These are phyloP conservation scores for Diaporthe helianthi DNA, from an alignment of 2,329 filamentous ascomycete species.

Conservation along the genomic window DNA sequence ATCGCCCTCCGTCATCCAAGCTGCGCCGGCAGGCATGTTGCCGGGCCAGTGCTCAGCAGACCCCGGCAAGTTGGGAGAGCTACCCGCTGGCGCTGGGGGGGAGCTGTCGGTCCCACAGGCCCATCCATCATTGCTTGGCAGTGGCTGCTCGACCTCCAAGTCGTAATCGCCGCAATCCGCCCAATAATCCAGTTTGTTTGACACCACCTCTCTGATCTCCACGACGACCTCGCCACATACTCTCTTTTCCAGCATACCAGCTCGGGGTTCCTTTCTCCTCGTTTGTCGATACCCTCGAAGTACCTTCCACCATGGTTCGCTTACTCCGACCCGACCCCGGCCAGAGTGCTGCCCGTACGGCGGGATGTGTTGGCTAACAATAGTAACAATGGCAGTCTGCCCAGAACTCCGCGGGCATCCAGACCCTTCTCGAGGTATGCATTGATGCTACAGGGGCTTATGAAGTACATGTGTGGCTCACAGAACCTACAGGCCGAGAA, in stretches of 20 bases:
- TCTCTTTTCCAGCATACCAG: neutral
- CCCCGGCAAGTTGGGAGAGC: conserved; percentile 19
- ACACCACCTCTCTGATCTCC: neutral
- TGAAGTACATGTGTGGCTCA: conserved; percentile 24
- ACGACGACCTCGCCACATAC: neutral
- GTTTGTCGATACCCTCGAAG: neutral
- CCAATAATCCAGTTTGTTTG: neutral
- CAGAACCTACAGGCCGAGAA: conserved; percentile 77
- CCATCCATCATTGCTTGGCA: conserved; percentile 31
- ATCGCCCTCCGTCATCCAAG: conserved; percentile 25
- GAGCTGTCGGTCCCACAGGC: conserved; percentile 19
- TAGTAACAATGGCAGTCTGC: conserved; percentile 71
- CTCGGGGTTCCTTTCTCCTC: too few relatives aligned
- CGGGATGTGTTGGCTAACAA: conserved; percentile 37
- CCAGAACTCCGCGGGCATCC: conserved; percentile 97
- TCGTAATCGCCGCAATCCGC: conserved; percentile 25
- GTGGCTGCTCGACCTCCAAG: conserved; percentile 8
- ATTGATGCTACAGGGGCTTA: accelerated
- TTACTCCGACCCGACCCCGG: neutral
- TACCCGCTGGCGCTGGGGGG: conserved; percentile 25
- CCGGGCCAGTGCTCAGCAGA: neutral
- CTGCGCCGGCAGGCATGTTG: conserved; percentile 25
- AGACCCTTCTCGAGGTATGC: conserved; percentile 97
- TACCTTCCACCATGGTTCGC: conserved; percentile 35
- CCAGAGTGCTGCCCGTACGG: neutral